These are phyloP conservation scores for Erigeron canadensis DNA, from an alignment of 129 eudicot genomes.

Conservation along the genomic window DNA sequence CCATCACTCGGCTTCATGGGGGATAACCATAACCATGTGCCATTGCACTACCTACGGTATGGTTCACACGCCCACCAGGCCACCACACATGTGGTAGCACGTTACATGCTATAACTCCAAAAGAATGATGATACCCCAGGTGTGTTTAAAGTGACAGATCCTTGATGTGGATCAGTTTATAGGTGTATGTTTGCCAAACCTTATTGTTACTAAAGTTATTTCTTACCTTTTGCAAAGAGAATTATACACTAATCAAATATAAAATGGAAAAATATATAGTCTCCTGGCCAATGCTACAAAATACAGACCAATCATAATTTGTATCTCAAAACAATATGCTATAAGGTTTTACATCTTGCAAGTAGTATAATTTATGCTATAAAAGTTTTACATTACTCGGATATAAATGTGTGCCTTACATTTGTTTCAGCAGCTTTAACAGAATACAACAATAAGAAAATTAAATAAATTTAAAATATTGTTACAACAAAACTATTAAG, in stretches of 20 bases:
- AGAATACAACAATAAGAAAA: conserved; percentile 24
- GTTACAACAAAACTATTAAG: conserved; percentile 35
- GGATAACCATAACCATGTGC: too few relatives aligned
- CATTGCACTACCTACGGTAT: too few relatives aligned
- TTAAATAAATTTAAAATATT: conserved; percentile 30
- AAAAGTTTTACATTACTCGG: not conserved
- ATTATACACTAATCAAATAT: not conserved
- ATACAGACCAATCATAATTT: not conserved
- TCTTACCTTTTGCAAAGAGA: not conserved
- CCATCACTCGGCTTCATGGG: too few relatives aligned
- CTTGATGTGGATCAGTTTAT: too few relatives aligned
- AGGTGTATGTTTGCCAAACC: too few relatives aligned
- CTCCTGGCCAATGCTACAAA: not conserved
- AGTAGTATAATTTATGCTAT: not conserved
- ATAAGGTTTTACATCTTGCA: too few relatives aligned
- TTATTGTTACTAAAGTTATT: too few relatives aligned
- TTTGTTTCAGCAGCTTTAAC: conserved; percentile 23
- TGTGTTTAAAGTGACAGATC: too few relatives aligned
- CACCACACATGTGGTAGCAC: too few relatives aligned
- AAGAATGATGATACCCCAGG: too few relatives aligned
- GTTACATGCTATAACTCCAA: too few relatives aligned
- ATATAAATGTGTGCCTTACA: conserved; percentile 28
- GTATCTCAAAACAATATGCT: not conserved
- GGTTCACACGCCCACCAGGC: too few relatives aligned
- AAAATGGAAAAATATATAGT: not conserved